Percentiles rank a stretch among this genome's conserved stretches.
phyloP scores from a whole-genome alignment of 1,284 basidiomycete genomes.

The Pyrrhoderma noxium region DNA sequence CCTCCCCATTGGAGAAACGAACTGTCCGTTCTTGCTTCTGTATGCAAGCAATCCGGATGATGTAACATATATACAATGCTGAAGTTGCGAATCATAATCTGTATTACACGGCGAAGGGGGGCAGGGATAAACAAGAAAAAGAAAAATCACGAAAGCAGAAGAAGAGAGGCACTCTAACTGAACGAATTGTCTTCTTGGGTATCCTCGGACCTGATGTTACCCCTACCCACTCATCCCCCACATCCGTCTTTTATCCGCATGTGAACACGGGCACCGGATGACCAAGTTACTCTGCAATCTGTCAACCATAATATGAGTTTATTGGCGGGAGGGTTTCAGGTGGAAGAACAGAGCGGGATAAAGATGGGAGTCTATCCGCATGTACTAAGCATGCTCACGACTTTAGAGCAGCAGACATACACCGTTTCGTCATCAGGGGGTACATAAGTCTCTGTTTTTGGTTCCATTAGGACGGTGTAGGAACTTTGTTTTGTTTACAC shows the following conservation, averaged over 20 bases:
- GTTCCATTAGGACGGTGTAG: not conserved
- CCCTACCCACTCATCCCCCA: no score
- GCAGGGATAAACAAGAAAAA: not conserved
- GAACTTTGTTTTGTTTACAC: slow-evolving; percentile 1
- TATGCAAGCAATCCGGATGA: not conserved
- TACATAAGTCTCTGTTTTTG: not conserved
- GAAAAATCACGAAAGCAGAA: slow-evolving; percentile 12
- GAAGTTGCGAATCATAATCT: no score
- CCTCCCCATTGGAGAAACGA: slow-evolving; percentile 9
- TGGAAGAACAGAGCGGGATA: slow-evolving; percentile 13
- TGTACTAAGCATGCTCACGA: slow-evolving; percentile 12
- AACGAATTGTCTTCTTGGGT: slow-evolving; percentile 11
- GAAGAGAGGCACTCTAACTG: slow-evolving; percentile 7
- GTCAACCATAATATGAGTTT: not conserved
- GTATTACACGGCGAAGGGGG: not conserved
- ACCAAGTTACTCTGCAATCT: slow-evolving; percentile 1
- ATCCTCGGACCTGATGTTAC: slow-evolving; percentile 12
- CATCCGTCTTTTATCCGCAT: slow-evolving; percentile 16
- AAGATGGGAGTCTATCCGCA: slow-evolving; percentile 11
- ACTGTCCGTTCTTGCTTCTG: not conserved
- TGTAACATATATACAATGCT: not conserved
- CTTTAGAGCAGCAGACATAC: slow-evolving; percentile 1
- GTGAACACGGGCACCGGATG: slow-evolving; percentile 13
- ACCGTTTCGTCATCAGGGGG: slow-evolving; percentile 11
- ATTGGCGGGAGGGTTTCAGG: not conserved